Evolutionary conservation across 2,329 filamentous ascomycete genomes (phyloP), one percentile per base, ranked within the genome.

Genomic region (Pochonia chlamydosporia): DNA sequence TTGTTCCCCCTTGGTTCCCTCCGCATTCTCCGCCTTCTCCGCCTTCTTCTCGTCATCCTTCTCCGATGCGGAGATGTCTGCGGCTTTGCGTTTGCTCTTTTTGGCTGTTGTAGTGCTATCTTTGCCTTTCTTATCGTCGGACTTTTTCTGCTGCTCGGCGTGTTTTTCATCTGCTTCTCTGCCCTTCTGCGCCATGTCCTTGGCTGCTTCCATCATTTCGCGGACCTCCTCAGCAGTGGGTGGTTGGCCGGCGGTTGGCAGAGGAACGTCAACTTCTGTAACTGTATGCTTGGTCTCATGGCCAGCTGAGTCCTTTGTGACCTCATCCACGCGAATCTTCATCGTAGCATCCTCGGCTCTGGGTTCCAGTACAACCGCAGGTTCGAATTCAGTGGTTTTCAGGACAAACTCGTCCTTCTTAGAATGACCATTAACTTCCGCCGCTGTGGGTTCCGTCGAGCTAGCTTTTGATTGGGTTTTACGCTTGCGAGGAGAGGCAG

Each of bases 161-260:
- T 61, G 61, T 8, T 68, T 63, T 48, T 76, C 28, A 7, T 63
- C 62, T 8, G 69, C 64, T 63, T 74, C 69, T 52, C 77, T 71
- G 51, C 78, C 78, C 50, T 83, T 82, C 52, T 86, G 79, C 5
- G 96, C 91, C 88, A 96, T 96, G 56, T 84, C 81, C 69, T 85
- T 89, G 26, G 93, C 93, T 59, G 89, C 83, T 24, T 84, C 84
- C 49, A 97, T 85, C 85, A 96, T 90, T 47, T 84, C 79, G 48
- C 86, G 78, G 1, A 90, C 84, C 58, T 93, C 87, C 53, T 90
- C 86, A 0, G 88, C 82, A 11, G 83, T 79, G 0, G 87, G 84
- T 8, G 90, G 75, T 51, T 88, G 81, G 45, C 77, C 79, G 9
- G 81, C 75, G 4, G 59, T 64, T 7, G 65, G 59, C 21, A 79